phyloP scores from a whole-genome alignment of 2,329 filamentous ascomycete species.

The Uncinocarpus reesii region DNA sequence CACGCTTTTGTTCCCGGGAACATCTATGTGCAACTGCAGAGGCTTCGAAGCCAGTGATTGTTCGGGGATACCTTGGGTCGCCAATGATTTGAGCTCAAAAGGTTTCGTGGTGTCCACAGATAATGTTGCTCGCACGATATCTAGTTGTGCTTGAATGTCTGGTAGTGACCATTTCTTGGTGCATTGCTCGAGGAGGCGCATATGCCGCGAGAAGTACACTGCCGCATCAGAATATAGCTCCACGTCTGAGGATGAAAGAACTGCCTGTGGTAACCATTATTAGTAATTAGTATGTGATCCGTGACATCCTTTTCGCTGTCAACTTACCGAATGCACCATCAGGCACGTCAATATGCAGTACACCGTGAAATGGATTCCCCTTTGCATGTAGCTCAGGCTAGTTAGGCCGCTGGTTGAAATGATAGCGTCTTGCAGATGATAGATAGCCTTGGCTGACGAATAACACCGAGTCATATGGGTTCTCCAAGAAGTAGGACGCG shows the following conservation, averaged over 20 bases:
- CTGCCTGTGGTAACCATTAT: constrained; percentile 50
- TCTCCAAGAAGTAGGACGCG: constrained; percentile 67
- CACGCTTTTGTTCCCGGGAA: no score
- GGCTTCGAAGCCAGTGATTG: no score
- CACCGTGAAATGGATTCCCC: constrained; percentile 91
- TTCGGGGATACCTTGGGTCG: no score
- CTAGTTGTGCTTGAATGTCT: constrained; percentile 81
- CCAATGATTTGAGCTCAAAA: constrained; percentile 72
- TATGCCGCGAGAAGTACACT: constrained; percentile 83
- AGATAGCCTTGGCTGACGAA: constrained; percentile 71
- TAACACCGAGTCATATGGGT: constrained; percentile 80
- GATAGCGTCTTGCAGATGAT: constrained; percentile 75
- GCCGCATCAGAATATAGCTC: constrained; percentile 75
- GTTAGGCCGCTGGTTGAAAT: constrained; percentile 64
- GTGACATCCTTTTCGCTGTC: background rate
- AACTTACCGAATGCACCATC: constrained; percentile 78
- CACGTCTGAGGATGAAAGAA: constrained; percentile 84
- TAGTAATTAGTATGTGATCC: background rate
- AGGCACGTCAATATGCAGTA: constrained; percentile 85
- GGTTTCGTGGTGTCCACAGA: constrained; percentile 74
- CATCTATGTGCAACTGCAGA: background rate
- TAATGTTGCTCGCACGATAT: constrained; percentile 80
- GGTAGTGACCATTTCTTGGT: constrained; percentile 76
- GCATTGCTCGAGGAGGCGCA: constrained; percentile 83
- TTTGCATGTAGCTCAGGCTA: constrained; percentile 81